Evolutionary conservation across 208 protist genomes (phyloP).

Genomic region (Porcisia deanei): DNA sequence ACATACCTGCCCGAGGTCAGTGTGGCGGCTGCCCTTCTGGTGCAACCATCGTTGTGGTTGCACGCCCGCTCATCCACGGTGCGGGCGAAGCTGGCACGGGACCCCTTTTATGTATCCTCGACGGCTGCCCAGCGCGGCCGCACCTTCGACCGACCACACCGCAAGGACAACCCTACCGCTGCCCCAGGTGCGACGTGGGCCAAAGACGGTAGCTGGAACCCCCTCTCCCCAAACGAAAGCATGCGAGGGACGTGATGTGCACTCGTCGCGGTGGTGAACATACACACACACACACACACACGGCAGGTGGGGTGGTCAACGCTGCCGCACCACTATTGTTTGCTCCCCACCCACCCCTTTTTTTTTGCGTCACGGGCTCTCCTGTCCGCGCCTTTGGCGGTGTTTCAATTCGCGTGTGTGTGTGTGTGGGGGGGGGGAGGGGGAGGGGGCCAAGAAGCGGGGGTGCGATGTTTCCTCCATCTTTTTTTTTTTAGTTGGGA

Average conservation of each 20-base stretch:
- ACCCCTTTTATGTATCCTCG: conserved; percentile 13
- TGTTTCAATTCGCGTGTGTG: too few relatives aligned
- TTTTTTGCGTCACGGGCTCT: too few relatives aligned
- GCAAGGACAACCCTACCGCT: conserved; percentile 66
- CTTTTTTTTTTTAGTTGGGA: too few relatives aligned
- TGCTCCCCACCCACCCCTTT: too few relatives aligned
- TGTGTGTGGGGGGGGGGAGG: too few relatives aligned
- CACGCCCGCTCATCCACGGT: conserved; percentile 28
- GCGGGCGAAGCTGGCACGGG: conserved; percentile 12
- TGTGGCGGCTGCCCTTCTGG: conserved; percentile 57
- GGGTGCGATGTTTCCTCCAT: too few relatives aligned
- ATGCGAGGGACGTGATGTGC: conserved; percentile 46
- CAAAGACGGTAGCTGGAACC: conserved; percentile 36
- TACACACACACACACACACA: too few relatives aligned
- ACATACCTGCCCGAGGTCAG: conserved; percentile 74
- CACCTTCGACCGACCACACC: conserved; percentile 65
- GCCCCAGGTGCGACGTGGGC: conserved; percentile 47
- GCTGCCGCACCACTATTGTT: neutral
- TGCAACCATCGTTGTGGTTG: conserved; percentile 70
- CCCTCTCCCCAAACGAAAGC: conserved; percentile 45
- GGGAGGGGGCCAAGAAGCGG: too few relatives aligned
- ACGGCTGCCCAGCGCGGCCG: conserved; percentile 38
- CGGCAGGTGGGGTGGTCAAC: neutral
- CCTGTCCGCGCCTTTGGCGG: too few relatives aligned
- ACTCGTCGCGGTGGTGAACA: neutral